Evolutionary conservation across 2,329 filamentous ascomycete species (phyloP), one percentile per base, ranked within the genome.

Genomic region (Talaromyces sp.): DNA sequence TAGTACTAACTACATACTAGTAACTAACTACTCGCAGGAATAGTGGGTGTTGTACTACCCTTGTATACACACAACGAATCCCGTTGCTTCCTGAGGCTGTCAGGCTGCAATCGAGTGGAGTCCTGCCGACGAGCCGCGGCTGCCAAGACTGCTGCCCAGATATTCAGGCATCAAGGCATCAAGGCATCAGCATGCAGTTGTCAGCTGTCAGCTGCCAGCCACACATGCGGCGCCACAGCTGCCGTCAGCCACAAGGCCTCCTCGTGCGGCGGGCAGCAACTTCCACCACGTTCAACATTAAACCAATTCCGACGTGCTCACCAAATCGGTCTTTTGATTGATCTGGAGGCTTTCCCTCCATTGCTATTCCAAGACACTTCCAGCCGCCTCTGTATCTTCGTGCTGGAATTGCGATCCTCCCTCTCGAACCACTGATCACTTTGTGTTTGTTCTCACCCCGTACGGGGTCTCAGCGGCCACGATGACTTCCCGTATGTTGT

Each of bases 401-500:
- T 10, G 11, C 19, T 15, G 19, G 28, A 22, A 22, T 37, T 22
- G 13, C 53, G 3, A 9, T 8, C 3, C 31, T 25, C 25, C 19
- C 6, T 9, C 40, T 54, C 17, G 6, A 28, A 46, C n/a, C 51
- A 33, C 36, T 58, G 55, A 60, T 25, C n/a, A 41, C 36, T 57
- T 35, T 25, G 36, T 36, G 31, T 37, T 22, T 57, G 19, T 56
- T 59, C 59, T 52, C 61, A 52, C 59, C 61, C 61, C 61, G 56
- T 55, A 56, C 75, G 79, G 78, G 78, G 77, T 78, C 73, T 73
- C 68, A 68, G 76, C 75, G 75, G 71, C 77, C 77, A 73, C 72
- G 73, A 84, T 84, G 81, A 79, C 79, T 74, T 83, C 81, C 70
- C 76, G 81, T 83, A 76, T 69, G 80, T 76, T 66, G 48, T 57